Base-by-base conservation (phyloP, 768 basidiomycete species). In the Sporobolomyces roseus region DNA sequence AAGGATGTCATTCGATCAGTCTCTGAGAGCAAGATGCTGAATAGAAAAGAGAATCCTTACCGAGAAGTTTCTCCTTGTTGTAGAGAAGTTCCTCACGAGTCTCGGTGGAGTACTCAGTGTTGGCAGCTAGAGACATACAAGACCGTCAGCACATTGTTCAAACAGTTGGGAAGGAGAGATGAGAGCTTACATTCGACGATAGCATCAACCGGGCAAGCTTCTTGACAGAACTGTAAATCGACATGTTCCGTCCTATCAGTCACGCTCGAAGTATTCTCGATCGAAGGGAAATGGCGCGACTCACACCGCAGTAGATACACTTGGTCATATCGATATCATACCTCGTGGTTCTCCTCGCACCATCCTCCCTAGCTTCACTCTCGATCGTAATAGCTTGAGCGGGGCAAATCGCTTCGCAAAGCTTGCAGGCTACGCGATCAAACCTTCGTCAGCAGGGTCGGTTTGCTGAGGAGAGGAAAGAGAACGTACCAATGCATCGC, bases 301-400 rank as follows among this genome's bases (percentile, higher is more conserved):
- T 41, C n/a, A 73, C 72, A 61, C 96, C 96, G 80, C 96, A 99
- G 83, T 99, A 99, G 77, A 99, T 99, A 81, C 96, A 98, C 83
- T 83, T 98, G 67, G 96, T 99, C 96, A 99, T 99, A 79, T 99
- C 96, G 76, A 98, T 93, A 81, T 98, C 96, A 76, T 98, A 99
- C 87, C 91, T 90, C 35, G 96, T 98, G 65, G 96, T 99, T 81
- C 91, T 85, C 77, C 96, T 85, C 61, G 91, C 93, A 50, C 96
- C 96, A 78, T 99, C 96, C 80, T 87, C 82, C 72, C 96, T 88
- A 63, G 93, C 87, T 80, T 99, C 96, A 68, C 92, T 94, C 81
- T 99, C 96, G 74, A 99, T 99, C 30, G 96, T 98, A 78, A 99
- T 99, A 33, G 96, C 96, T 79, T 97, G 96, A 32, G 96, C 96